These are phyloP conservation scores for Fusarium bactridioides DNA, from an alignment of 2,329 filamentous ascomycete species.

Conservation along the genomic window DNA sequence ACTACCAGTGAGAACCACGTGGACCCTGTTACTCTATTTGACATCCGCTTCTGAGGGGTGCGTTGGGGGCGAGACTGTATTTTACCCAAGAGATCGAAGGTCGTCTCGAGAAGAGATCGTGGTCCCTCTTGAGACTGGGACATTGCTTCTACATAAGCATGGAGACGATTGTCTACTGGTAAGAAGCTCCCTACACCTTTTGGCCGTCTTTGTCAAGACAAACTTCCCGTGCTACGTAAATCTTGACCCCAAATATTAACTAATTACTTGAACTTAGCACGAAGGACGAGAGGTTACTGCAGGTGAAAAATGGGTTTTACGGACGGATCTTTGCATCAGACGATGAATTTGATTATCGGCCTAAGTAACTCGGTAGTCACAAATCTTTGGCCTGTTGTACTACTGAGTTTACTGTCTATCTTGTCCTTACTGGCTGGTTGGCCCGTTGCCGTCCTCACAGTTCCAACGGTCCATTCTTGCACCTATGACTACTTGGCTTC, in stretches of 20 bases:
- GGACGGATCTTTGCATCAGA: slow-evolving; percentile 80
- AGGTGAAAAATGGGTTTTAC: slow-evolving; percentile 91
- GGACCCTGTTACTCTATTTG: slow-evolving; percentile 90
- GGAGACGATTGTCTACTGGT: slow-evolving; percentile 86
- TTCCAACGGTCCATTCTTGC: background rate
- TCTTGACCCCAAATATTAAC: background rate
- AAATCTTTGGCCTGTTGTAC: background rate
- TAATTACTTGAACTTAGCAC: slow-evolving; percentile 59
- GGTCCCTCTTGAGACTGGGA: slow-evolving; percentile 81
- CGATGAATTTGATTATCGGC: slow-evolving; percentile 47
- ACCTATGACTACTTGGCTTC: background rate
- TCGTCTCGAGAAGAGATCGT: slow-evolving; percentile 70
- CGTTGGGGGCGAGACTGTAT: slow-evolving; percentile 87
- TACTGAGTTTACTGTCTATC: background rate
- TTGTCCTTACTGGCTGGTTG: background rate
- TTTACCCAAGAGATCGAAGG: slow-evolving; percentile 76
- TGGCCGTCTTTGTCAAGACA: background rate
- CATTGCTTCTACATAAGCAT: slow-evolving; percentile 87
- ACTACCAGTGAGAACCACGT: slow-evolving; percentile 69
- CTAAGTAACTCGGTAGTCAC: background rate
- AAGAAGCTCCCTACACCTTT: slow-evolving; percentile 41
- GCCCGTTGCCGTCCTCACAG: background rate
- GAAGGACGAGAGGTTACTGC: slow-evolving; percentile 80
- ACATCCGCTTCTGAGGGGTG: slow-evolving; percentile 79
- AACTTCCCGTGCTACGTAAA: background rate